These are phyloP conservation scores for Suillus subalutaceus DNA, from an alignment of 768 basidiomycete species.

Conservation along the genomic window DNA sequence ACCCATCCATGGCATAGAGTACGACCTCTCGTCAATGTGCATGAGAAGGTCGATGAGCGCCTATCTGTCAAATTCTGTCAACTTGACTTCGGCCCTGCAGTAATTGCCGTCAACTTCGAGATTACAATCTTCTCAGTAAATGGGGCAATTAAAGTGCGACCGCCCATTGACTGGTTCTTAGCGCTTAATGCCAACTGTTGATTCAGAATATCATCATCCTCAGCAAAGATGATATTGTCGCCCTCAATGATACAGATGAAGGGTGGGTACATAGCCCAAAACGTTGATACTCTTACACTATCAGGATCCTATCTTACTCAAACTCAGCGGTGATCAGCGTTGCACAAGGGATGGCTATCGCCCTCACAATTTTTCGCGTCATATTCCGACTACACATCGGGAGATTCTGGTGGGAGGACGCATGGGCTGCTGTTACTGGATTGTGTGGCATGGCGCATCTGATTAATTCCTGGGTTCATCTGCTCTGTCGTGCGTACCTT, in stretches of 20 bases:
- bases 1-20: not conserved
- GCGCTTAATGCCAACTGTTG: not conserved
- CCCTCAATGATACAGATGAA: slow-evolving; percentile 7
- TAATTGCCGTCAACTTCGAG: not conserved
- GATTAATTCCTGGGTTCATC: slow-evolving; percentile 16
- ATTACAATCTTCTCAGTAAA: not conserved
- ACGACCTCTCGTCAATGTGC: not conserved
- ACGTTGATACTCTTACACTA: not conserved
- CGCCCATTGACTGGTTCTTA: not conserved
- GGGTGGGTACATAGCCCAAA: slow-evolving; percentile 5
- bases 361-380: slow-evolving; percentile 28
- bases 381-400: slow-evolving; percentile 26
- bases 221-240: not conserved
- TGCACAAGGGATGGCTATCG: slow-evolving; percentile 23
- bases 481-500: slow-evolving; percentile 18
- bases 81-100: slow-evolving; percentile 4
- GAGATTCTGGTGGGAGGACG: slow-evolving; percentile 35
- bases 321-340: slow-evolving; percentile 13
- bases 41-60: not conserved
- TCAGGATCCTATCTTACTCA: not conserved
- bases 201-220: not conserved
- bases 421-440: slow-evolving; percentile 28
- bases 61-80: not conserved
- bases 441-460: slow-evolving; percentile 16
- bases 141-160: not conserved